phyloP scores from a whole-genome alignment of 23 red algal species.

The Agarophyton chilense region DNA sequence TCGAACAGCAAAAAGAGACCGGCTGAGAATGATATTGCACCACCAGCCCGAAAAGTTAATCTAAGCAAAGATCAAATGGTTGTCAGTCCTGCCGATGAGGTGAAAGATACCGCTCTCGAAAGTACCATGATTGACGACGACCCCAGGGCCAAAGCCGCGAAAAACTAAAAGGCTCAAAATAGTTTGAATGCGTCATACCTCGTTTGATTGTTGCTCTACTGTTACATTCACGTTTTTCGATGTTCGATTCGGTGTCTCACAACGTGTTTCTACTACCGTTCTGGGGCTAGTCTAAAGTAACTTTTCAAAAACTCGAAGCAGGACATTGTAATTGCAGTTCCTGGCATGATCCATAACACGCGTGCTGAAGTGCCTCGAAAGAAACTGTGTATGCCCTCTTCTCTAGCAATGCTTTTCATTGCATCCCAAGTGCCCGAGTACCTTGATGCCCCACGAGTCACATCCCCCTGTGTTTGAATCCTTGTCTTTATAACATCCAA shows the following conservation, averaged over 20 bases:
- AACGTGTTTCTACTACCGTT: neutral
- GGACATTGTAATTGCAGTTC: slow-evolving; percentile 96
- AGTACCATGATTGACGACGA: neutral
- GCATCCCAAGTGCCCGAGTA: slow-evolving; percentile 60
- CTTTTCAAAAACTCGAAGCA: slow-evolving; percentile 88
- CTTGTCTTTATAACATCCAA: slow-evolving; percentile 97
- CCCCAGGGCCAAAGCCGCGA: neutral
- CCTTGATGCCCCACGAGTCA: neutral
- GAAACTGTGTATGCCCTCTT: slow-evolving; percentile 78
- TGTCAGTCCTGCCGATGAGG: slow-evolving; percentile 6
- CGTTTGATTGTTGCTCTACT: neutral
- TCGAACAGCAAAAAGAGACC: slow-evolving; percentile 20
- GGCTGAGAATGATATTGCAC: slow-evolving; percentile 13
- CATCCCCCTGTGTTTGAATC: slow-evolving; percentile 91
- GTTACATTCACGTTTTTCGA: neutral
- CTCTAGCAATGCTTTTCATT: slow-evolving; percentile 46
- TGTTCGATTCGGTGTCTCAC: neutral
- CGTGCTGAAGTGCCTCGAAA: slow-evolving; percentile 84
- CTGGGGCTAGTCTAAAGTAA: slow-evolving; percentile 17
- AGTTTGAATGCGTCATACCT: neutral
- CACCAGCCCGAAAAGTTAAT: neutral
- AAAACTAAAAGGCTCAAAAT: neutral
- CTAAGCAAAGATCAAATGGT: neutral
- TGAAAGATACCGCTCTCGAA: neutral
- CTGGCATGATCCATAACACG: slow-evolving; percentile 93